Percentiles rank a stretch among this genome's conserved stretches.
phyloP scores from a whole-genome alignment of 495 filamentous ascomycete species.

The Hypoxylon perforatum region DNA sequence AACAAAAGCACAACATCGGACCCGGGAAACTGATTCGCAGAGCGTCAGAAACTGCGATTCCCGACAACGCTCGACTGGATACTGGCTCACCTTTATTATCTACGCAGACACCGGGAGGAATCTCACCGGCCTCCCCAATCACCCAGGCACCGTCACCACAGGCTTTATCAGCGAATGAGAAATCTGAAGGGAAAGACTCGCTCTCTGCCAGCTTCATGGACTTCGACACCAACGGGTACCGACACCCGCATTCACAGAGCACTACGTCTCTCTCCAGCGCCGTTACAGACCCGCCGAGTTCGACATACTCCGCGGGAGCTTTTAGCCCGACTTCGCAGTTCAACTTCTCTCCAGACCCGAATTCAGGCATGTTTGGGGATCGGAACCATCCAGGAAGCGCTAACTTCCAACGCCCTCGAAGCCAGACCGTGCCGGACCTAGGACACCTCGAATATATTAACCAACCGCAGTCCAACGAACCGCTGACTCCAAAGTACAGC shows the following conservation, averaged over 20 bases:
- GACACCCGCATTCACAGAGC: conserved; percentile 66
- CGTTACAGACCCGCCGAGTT: conserved; percentile 70
- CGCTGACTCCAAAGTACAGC: conserved; percentile 72
- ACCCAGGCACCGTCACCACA: conserved; percentile 69
- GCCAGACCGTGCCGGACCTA: conserved; percentile 88
- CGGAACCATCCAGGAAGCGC: conserved; percentile 66
- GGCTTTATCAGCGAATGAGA: conserved; percentile 73
- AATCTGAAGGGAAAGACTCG: conserved; percentile 68
- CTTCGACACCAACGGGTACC: conserved; percentile 61
- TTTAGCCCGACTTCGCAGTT: conserved; percentile 89
- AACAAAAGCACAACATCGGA: conserved; percentile 85
- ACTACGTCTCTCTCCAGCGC: conserved; percentile 65
- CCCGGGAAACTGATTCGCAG: conserved; percentile 71
- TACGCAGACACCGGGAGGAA: conserved; percentile 74
- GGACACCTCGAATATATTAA: conserved; percentile 77
- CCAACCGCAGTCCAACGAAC: conserved; percentile 69
- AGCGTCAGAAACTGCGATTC: conserved; percentile 73
- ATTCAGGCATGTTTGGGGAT: conserved; percentile 74
- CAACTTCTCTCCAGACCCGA: conserved; percentile 78
- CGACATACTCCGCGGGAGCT: conserved; percentile 77
- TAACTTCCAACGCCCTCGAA: conserved; percentile 80
- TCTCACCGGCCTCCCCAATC: conserved; percentile 78
- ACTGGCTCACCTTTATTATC: conserved; percentile 61
- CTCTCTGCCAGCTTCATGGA: conserved; percentile 62
- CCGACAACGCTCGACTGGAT: conserved; percentile 64